Conservation (phyloP, 2,329 filamentous ascomycete genomes). For the Waltergamsia citrina region DNA sequence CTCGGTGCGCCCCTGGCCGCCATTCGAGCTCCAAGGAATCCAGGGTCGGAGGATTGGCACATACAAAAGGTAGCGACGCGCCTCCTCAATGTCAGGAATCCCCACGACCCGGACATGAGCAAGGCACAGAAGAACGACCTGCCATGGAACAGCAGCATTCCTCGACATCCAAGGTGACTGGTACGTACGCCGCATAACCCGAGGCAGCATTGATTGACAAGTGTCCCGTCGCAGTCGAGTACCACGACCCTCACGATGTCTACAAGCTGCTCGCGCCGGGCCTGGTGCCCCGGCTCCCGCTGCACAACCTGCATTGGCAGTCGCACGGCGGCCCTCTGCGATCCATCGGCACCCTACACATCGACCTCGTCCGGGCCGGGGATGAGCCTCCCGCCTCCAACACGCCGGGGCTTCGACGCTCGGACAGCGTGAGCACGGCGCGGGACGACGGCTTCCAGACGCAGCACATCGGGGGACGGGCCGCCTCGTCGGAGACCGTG, state of each 20-base stretch:
- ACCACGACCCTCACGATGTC: conserved; percentile 84
- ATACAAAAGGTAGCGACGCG: background rate
- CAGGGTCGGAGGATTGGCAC: background rate
- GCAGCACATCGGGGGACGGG: conserved; percentile 36
- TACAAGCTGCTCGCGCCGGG: conserved; percentile 75
- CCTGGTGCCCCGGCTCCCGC: conserved; percentile 67
- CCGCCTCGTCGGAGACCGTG: conserved; percentile 25
- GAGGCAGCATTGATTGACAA: background rate
- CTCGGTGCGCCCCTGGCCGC: background rate
- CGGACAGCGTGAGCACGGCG: conserved; percentile 19
- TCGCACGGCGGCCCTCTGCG: conserved; percentile 83
- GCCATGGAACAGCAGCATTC: conserved; percentile 53
- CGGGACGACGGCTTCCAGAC: conserved; percentile 53
- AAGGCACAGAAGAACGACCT: conserved; percentile 9
- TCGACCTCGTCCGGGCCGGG: conserved; percentile 68
- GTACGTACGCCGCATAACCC: conserved; percentile 33
- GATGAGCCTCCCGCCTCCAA: conserved; percentile 30
- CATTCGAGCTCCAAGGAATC: background rate
- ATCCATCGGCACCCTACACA: conserved; percentile 86
- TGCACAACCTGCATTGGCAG: conserved; percentile 94
- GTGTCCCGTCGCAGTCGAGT: conserved; percentile 60
- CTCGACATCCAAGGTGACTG: conserved; percentile 70
- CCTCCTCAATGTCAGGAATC: background rate
- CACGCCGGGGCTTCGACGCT: conserved; percentile 16
- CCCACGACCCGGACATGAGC: conserved; percentile 1